Evolutionary conservation across 148 eudicot genomes (phyloP).

Genomic region (Rhododendron molle): DNA sequence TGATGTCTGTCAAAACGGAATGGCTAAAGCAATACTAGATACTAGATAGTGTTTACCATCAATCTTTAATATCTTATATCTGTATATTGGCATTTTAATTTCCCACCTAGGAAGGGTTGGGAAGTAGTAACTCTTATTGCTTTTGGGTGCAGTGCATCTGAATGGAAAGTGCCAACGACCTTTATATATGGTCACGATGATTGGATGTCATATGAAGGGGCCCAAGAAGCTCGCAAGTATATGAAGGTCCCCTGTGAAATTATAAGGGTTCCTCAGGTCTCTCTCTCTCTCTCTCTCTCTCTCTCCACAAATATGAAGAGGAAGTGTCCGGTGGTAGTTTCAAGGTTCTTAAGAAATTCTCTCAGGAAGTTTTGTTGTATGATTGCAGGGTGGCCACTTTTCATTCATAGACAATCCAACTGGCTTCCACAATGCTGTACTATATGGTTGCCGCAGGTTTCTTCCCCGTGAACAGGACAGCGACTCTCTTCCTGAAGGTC

Average conservation of each 20-base stretch:
- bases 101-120: neutral
- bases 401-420: slow-evolving; percentile 54
- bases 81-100: neutral
- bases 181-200: slow-evolving; percentile 83
- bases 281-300: slow-evolving; percentile 19
- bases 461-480: slow-evolving; percentile 47
- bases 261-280: slow-evolving; percentile 86
- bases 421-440: slow-evolving; percentile 77
- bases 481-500: slow-evolving; percentile 59
- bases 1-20: neutral
- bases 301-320: neutral
- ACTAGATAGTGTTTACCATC: neutral
- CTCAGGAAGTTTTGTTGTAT: neutral
- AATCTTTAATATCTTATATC: neutral
- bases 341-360: neutral
- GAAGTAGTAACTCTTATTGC: neutral
- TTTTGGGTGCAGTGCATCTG: slow-evolving; percentile 64
- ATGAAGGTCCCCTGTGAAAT: slow-evolving; percentile 97
- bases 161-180: slow-evolving; percentile 97
- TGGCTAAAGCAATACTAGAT: neutral
- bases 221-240: slow-evolving; percentile 71
- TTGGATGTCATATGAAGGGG: slow-evolving; percentile 95
- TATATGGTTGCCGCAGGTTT: slow-evolving; percentile 72
- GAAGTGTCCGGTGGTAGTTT: neutral
- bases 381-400: slow-evolving; percentile 71